Conservation (phyloP, 2,329 filamentous ascomycete genomes). For the Penicillium sp. region DNA sequence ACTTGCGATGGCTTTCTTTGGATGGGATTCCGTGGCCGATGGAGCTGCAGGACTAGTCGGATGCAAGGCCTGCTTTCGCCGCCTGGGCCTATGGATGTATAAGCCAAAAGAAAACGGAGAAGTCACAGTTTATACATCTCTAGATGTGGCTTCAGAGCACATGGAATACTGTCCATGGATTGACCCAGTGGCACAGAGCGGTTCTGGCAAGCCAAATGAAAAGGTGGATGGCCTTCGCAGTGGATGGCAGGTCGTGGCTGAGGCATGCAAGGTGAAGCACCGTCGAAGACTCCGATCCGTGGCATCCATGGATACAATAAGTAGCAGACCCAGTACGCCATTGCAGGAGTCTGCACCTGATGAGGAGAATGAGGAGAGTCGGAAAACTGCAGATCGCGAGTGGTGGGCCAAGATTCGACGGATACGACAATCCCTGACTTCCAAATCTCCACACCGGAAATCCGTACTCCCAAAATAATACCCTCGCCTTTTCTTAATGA, state of each 20-base stretch:
- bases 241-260: constrained; percentile 48
- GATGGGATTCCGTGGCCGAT: constrained; percentile 64
- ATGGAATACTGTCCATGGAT: constrained; percentile 84
- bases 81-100: constrained; percentile 93
- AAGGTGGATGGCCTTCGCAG: constrained; percentile 36
- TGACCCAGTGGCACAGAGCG: constrained; percentile 62
- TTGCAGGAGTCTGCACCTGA: constrained; percentile 28
- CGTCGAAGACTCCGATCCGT: constrained; percentile 32
- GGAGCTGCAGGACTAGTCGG: constrained; percentile 62
- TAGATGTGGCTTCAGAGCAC: constrained; percentile 71
- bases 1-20: constrained; percentile 67
- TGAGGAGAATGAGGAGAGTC: constrained; percentile 43
- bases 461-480: constrained; percentile 10
- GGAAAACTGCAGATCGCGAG: constrained; percentile 66
- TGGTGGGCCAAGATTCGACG: constrained; percentile 69
- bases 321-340: constrained; percentile 28
- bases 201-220: constrained; percentile 31
- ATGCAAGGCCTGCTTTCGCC: constrained; percentile 82
- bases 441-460: constrained; percentile 59
- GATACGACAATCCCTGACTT: constrained; percentile 70
- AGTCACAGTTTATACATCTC: constrained; percentile 43
- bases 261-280: constrained; percentile 43
- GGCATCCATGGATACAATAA: constrained; percentile 25
- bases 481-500: neutral
- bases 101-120: constrained; percentile 65